Conservation (phyloP, 2,329 filamentous ascomycete species). For the Hymenoscyphus repandus region DNA sequence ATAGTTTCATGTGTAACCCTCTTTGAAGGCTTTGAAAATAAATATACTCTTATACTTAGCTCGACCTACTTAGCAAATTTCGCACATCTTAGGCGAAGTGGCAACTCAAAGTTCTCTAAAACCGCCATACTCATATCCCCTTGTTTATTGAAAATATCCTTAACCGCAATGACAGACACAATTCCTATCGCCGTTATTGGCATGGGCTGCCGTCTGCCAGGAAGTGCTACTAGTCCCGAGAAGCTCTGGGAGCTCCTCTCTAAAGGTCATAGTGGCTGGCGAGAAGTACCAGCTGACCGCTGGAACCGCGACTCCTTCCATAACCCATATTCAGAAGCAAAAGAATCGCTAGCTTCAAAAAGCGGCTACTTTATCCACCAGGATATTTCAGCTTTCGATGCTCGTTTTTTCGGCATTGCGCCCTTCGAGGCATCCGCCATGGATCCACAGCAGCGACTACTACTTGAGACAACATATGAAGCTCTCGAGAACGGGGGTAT, state of each 20-base stretch:
- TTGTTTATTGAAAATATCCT: no score
- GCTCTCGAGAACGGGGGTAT: slow-evolving; percentile 20
- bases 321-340: slow-evolving; percentile 1
- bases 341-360: neutral
- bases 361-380: slow-evolving; percentile 31
- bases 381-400: slow-evolving; percentile 34
- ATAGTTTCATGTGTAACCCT: no score
- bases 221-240: slow-evolving; percentile 36
- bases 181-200: slow-evolving; percentile 35
- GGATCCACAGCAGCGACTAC: slow-evolving; percentile 49
- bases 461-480: slow-evolving; percentile 29
- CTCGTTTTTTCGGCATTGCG: slow-evolving; percentile 36
- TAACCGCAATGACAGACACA: no score
- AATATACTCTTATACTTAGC: no score
- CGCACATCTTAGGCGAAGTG: no score
- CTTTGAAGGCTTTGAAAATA: no score
- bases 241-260: slow-evolving; percentile 44
- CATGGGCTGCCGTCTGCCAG: slow-evolving; percentile 35
- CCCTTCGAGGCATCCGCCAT: slow-evolving; percentile 44
- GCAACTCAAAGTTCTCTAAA: no score
- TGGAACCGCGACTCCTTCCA: slow-evolving; percentile 3
- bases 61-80: no score
- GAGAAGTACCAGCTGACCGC: slow-evolving; percentile 31
- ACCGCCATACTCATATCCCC: no score
- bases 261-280: slow-evolving; percentile 42